phyloP scores from a whole-genome alignment of 495 filamentous ascomycete genomes.

The Aspergillus affinis region DNA sequence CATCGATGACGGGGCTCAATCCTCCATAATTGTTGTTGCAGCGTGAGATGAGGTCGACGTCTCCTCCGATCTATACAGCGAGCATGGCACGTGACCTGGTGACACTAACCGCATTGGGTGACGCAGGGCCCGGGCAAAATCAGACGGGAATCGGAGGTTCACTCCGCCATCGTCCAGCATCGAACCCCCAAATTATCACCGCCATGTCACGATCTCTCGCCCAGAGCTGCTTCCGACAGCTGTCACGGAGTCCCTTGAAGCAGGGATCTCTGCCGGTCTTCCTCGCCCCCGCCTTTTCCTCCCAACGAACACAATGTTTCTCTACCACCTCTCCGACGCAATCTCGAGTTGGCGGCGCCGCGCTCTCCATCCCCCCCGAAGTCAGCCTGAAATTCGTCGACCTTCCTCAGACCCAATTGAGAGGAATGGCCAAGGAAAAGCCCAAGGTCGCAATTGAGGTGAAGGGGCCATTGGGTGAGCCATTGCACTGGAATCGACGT shows the following conservation, averaged over 20 bases:
- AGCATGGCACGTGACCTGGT: conserved; percentile 23
- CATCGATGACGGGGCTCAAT: neutral
- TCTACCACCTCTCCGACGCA: conserved; percentile 61
- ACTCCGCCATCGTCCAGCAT: conserved; percentile 17
- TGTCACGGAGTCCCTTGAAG: conserved; percentile 34
- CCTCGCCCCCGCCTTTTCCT: conserved; percentile 71
- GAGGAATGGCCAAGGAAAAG: conserved; percentile 52
- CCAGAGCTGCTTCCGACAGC: conserved; percentile 44
- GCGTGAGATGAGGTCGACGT: neutral
- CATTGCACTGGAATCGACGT: neutral
- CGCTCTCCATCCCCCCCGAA: conserved; percentile 79
- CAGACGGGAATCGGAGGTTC: conserved; percentile 29
- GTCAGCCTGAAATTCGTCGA: conserved; percentile 69
- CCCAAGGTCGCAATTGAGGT: conserved; percentile 62
- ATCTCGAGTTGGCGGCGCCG: conserved; percentile 82
- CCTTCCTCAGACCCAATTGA: conserved; percentile 50
- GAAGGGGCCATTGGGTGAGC: conserved; percentile 71
- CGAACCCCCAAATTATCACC: conserved; percentile 24
- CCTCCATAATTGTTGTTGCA: neutral
- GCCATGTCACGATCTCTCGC: conserved; percentile 37
- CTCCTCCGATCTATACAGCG: conserved; percentile 8
- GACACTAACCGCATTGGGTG: conserved; percentile 32
- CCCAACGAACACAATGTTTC: conserved; percentile 59
- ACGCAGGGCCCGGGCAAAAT: conserved; percentile 35
- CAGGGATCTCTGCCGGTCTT: conserved; percentile 59